Percentiles rank a stretch among this genome's conserved stretches.
These are phyloP conservation scores for Cenococcum geophilum DNA, from an alignment of 495 filamentous ascomycete genomes.

Conservation along the genomic window DNA sequence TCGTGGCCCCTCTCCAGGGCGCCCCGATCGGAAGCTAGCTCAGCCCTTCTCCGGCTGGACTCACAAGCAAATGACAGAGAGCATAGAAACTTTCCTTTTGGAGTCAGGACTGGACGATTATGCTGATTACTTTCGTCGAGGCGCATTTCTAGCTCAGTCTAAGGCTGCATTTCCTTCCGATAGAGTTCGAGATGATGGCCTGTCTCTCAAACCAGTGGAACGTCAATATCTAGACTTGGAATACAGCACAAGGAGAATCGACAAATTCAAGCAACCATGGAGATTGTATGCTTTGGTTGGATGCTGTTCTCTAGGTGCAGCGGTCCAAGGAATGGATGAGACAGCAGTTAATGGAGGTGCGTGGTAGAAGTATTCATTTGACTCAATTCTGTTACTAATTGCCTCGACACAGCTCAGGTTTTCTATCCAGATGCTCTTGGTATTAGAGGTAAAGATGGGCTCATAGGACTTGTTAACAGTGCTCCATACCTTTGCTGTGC, in stretches of 20 bases:
- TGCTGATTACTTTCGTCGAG: constrained; percentile 16
- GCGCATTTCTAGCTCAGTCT: constrained; percentile 19
- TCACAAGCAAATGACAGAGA: constrained; percentile 12
- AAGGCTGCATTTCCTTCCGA: constrained; percentile 14
- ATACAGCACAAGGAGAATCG: constrained; percentile 13
- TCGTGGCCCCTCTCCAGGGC: not conserved
- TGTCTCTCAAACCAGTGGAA: constrained; percentile 11
- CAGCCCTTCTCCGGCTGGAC: constrained; percentile 18
- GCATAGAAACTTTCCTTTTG: constrained; percentile 14
- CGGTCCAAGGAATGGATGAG: constrained; percentile 21
- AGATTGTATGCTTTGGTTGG: constrained; percentile 14
- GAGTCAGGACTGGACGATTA: constrained; percentile 16
- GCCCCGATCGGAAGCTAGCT: constrained; percentile 14
- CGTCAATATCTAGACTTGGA: constrained; percentile 16
- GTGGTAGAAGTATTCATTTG: not conserved
- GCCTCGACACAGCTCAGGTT: constrained; percentile 3
- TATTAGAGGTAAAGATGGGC: constrained; percentile 3
- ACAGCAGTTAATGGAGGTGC: constrained; percentile 13
- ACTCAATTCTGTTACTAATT: not conserved
- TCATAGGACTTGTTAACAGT: constrained; percentile 7
- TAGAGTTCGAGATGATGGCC: constrained; percentile 10
- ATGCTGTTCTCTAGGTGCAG: constrained; percentile 16
- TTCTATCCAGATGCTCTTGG: constrained; percentile 9
- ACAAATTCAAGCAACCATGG: constrained; percentile 23
- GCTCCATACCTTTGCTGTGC: constrained; percentile 14